phyloP scores from a whole-genome alignment of 2,329 filamentous ascomycete genomes.

The Cladosporium sp. region DNA sequence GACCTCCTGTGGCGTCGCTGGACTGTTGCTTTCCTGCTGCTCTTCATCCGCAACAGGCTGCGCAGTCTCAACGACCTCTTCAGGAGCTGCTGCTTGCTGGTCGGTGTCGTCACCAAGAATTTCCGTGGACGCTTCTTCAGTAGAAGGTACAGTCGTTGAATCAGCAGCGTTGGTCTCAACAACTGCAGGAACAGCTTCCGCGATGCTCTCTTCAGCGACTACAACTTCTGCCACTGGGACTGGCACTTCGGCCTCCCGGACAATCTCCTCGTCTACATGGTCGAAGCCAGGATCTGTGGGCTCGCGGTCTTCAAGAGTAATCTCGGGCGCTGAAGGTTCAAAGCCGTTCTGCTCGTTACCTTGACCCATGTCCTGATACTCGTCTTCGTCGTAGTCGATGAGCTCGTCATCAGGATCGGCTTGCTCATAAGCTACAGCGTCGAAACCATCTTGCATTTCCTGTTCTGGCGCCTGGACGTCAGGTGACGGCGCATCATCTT shows the following conservation, averaged over 20 bases:
- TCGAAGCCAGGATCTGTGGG: not conserved
- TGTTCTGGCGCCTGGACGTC: slow-evolving; percentile 32
- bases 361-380: slow-evolving; percentile 16
- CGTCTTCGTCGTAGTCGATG: slow-evolving; percentile 35
- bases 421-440: slow-evolving; percentile 9
- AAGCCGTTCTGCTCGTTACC: slow-evolving; percentile 7
- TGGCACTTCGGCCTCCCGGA: slow-evolving; percentile 15
- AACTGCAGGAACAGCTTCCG: not conserved
- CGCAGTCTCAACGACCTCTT: not conserved
- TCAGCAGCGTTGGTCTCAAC: not conserved
- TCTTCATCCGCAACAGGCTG: not conserved
- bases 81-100: not conserved
- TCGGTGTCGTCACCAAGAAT: not conserved
- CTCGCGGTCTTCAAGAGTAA: not conserved
- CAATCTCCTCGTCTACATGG: slow-evolving; percentile 18
- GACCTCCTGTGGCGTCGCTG: not conserved
- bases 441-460: slow-evolving; percentile 27
- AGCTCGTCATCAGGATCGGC: slow-evolving; percentile 32
- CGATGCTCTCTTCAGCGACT: not conserved
- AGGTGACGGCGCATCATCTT: slow-evolving; percentile 23
- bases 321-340: slow-evolving; percentile 1
- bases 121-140: not conserved
- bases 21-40: not conserved
- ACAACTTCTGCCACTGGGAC: slow-evolving; percentile 5
- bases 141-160: not conserved